Percentiles rank a stretch among this genome's conserved stretches.
phyloP scores from a whole-genome alignment of 148 eudicot genomes.

The Arbutus unedo region DNA sequence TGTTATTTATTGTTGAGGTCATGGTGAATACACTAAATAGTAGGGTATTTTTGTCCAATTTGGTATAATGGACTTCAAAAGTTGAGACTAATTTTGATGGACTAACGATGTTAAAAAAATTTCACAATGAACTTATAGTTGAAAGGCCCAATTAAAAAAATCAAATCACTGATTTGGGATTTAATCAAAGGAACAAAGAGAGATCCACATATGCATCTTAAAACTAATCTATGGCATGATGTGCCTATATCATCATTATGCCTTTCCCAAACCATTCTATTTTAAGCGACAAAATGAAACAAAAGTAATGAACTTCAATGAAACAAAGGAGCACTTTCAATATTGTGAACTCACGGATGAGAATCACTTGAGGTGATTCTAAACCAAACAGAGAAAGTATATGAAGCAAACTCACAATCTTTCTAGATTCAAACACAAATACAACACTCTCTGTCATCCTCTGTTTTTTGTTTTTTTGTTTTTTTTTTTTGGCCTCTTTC shows the following conservation, averaged over 20 bases:
- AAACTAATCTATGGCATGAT: background rate
- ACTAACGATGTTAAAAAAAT: too few relatives aligned
- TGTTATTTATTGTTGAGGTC: too few relatives aligned
- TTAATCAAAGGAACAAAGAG: background rate
- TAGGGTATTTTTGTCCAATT: too few relatives aligned
- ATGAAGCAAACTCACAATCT: background rate
- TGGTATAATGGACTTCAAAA: too few relatives aligned
- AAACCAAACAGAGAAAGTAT: background rate
- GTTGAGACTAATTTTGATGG: too few relatives aligned
- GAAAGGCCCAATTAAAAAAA: too few relatives aligned
- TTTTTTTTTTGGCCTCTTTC: background rate
- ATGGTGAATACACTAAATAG: too few relatives aligned
- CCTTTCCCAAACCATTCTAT: slow-evolving; percentile 2
- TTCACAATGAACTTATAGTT: too few relatives aligned
- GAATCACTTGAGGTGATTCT: background rate
- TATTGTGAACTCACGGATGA: background rate
- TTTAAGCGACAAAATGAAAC: background rate
- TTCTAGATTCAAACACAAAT: background rate
- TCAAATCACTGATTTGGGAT: background rate
- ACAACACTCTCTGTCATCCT: background rate
- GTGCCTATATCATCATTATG: background rate
- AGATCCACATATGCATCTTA: background rate
- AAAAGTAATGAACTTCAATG: background rate
- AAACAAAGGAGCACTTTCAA: slow-evolving; percentile 5
- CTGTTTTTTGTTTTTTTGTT: background rate